Evolutionary conservation across 148 eudicot species (phyloP).

Genomic region (Vaccinium corymbosum): DNA sequence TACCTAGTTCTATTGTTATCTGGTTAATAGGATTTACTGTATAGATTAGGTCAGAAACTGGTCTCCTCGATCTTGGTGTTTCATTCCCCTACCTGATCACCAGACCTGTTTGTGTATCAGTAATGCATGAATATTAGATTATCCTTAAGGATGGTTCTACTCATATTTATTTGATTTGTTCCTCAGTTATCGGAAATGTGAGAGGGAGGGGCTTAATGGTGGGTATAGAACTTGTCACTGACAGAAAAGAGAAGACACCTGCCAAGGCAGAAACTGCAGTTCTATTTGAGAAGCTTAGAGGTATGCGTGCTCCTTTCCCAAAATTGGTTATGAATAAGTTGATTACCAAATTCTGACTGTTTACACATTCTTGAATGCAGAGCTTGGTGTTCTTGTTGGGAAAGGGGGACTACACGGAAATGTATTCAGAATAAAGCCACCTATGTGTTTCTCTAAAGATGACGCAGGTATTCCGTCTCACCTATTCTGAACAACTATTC

Average conservation of each 20-base stretch:
- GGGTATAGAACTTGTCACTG: slow-evolving; percentile 89
- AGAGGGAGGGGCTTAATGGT: slow-evolving; percentile 98
- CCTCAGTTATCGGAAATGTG: slow-evolving; percentile 85
- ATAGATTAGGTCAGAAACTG: neutral
- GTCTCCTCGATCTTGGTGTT: neutral
- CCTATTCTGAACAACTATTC: slow-evolving; percentile 15
- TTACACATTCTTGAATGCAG: slow-evolving; percentile 32
- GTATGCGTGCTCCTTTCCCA: slow-evolving; percentile 30
- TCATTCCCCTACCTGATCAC: neutral
- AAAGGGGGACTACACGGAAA: slow-evolving; percentile 97
- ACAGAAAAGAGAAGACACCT: slow-evolving; percentile 76
- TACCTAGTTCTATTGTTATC: neutral
- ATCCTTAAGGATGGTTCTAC: slow-evolving; percentile 7
- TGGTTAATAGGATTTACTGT: neutral
- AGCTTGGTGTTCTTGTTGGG: slow-evolving; percentile 87
- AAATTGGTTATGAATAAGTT: neutral
- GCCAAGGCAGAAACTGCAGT: slow-evolving; percentile 89
- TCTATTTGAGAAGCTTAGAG: slow-evolving; percentile 84
- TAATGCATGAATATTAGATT: neutral
- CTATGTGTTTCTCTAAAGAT: slow-evolving; percentile 87
- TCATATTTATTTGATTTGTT: neutral
- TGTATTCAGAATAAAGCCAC: slow-evolving; percentile 94
- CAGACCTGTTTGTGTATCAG: neutral
- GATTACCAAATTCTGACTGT: neutral
- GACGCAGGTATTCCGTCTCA: slow-evolving; percentile 57